Evolutionary conservation across 2,329 filamentous ascomycete genomes (phyloP).

Genomic region (Lasiodiplodia sp.): DNA sequence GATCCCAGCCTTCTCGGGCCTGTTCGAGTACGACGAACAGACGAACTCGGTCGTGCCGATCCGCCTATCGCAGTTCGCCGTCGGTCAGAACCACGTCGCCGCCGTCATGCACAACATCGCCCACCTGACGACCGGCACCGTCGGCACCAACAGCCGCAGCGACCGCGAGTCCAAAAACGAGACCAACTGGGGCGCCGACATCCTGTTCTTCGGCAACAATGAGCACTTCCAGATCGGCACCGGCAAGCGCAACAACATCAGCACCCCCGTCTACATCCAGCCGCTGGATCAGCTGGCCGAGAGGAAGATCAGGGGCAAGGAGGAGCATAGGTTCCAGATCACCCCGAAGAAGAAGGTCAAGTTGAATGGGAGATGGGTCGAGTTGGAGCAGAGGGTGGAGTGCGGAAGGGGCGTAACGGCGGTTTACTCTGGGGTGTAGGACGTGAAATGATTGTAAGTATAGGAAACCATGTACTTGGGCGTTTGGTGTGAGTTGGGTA

Average conservation of each 20-base stretch:
- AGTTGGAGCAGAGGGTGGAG: constrained; percentile 84
- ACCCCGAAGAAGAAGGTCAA: constrained; percentile 77
- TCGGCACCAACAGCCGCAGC: constrained; percentile 45
- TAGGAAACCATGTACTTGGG: neutral
- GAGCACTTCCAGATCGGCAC: constrained; percentile 93
- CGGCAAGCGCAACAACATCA: constrained; percentile 83
- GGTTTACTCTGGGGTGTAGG: constrained; percentile 74
- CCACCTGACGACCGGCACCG: constrained; percentile 63
- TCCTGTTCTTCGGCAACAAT: constrained; percentile 94
- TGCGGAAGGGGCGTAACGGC: constrained; percentile 84
- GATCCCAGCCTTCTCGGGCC: constrained; percentile 80
- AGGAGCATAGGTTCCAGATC: constrained; percentile 79
- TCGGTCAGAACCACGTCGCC: constrained; percentile 81
- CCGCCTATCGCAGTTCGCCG: constrained; percentile 73
- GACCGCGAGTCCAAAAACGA: constrained; percentile 63
- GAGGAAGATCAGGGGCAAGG: constrained; percentile 66
- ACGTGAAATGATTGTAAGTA: neutral
- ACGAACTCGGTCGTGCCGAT: constrained; percentile 76
- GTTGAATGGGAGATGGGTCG: constrained; percentile 73
- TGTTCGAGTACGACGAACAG: constrained; percentile 86
- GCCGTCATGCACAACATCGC: constrained; percentile 86
- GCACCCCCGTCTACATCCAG: constrained; percentile 78
- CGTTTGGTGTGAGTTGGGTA: neutral
- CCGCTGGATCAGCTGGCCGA: constrained; percentile 74
- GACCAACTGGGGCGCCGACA: constrained; percentile 87